Base-by-base conservation (phyloP, 805 yeast species). In the Candida pseudoglaebosa region DNA sequence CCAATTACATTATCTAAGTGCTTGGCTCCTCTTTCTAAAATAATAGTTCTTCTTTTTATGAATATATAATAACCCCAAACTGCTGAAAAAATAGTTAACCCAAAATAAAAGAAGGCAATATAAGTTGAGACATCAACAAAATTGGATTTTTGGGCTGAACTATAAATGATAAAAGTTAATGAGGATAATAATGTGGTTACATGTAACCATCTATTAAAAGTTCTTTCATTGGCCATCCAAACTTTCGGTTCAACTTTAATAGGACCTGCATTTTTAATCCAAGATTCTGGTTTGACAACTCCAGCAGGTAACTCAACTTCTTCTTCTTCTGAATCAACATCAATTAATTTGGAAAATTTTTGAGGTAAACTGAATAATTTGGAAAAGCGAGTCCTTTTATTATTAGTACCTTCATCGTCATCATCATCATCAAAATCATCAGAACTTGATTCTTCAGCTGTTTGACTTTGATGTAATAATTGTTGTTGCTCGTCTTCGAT, bases 171-270 rank as follows among this genome's bases (percentile, higher is more conserved):
- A 55, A 90, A 89, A 0, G 98, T 88, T 52, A 93, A 66, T 0
- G 90, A 81, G 15, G 95, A 80, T 49, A 93, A 72, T 56, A 93
- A 68, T 0, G 95, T 79, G 10, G 95, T 84, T 16, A 91, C 91
- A 47, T 84, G 89, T 48, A 93, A 71, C 99, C 99, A 93, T 62
- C 95, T 78, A 70, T 87, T 83, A 67, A 90, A 91, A 3, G 99
- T 93, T 61, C 99, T 83, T 67, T 93, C 99, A 57, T 93, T 93
- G 20, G 99, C 99, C 47, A 93, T 73, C 97, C 98, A 93, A 10
- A 93, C 99, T 57, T 93, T 93, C 21, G 98, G 95, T 67, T 93
- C 99, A 42, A 93, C 90, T 62, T 85, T 89, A 40, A 89, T 78
- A 1, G 96, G 93, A 5, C 96, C 96, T 19, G 90, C 82, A 59